phyloP scores from a whole-genome alignment of 345 rosid species.

The Rhizophora mangle region DNA sequence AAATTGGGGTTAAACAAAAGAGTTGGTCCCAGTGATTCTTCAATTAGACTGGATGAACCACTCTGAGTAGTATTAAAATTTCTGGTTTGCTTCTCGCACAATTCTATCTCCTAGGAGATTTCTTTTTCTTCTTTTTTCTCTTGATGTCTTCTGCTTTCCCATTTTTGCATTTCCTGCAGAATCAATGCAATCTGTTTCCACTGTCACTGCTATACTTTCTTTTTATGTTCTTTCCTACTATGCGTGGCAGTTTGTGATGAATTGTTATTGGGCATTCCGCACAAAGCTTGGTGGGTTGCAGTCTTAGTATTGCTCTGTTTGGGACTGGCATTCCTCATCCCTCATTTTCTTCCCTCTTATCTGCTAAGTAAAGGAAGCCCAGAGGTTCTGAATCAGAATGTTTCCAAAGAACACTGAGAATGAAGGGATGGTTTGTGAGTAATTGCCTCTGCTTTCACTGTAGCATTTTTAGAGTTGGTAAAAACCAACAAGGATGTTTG shows the following conservation, averaged over 20 bases:
- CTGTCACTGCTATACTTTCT: neutral
- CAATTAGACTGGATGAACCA: neutral
- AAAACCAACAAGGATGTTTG: neutral
- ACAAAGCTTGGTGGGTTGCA: conserved; percentile 66
- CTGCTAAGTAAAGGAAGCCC: conserved; percentile 28
- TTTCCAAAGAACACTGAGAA: conserved; percentile 41
- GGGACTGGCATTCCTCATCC: conserved; percentile 45
- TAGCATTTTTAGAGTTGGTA: neutral
- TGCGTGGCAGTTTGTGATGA: conserved; percentile 72
- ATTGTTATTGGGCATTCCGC: conserved; percentile 63
- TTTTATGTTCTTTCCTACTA: neutral
- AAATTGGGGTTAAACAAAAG: neutral
- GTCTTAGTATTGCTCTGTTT: conserved; percentile 57
- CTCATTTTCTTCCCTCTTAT: conserved; percentile 51
- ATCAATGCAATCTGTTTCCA: neutral
- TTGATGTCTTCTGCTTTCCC: too few species aligned
- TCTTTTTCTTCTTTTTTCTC: neutral
- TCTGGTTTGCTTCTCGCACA: neutral
- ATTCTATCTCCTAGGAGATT: neutral
- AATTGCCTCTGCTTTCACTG: neutral
- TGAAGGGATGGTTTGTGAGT: neutral
- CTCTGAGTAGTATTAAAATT: neutral
- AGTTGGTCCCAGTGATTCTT: too few species aligned
- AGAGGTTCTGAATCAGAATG: conserved; percentile 5
- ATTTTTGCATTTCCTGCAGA: neutral